These are phyloP conservation scores for Globisporangium rhizosaccharum DNA, from an alignment of 352 stramenopile genomes.

Conservation along the genomic window DNA sequence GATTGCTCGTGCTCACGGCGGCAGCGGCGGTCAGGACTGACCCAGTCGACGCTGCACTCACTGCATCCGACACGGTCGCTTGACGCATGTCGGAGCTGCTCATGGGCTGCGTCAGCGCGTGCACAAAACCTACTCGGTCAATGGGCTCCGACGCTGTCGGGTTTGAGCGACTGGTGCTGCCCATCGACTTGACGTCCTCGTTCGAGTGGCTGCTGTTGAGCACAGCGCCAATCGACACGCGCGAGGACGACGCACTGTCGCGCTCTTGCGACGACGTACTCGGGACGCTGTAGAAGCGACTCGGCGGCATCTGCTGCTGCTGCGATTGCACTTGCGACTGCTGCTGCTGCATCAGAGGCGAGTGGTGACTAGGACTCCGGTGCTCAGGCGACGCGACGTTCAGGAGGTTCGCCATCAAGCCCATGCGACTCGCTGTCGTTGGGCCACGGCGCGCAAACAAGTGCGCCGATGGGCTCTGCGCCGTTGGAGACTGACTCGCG, in stretches of 20 bases:
- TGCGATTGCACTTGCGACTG: slow-evolving; percentile 9
- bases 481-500: slow-evolving; percentile 18
- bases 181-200: slow-evolving; percentile 2
- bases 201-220: slow-evolving; percentile 11
- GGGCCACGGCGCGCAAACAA: slow-evolving; percentile 39
- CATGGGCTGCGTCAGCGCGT: slow-evolving; percentile 5
- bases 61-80: background rate
- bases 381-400: slow-evolving; percentile 66
- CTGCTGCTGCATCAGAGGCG: slow-evolving; percentile 38
- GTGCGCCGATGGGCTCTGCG: slow-evolving; percentile 52
- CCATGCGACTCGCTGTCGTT: slow-evolving; percentile 46
- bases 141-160: background rate
- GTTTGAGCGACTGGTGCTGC: background rate
- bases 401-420: slow-evolving; percentile 73
- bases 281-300: slow-evolving; percentile 28
- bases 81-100: slow-evolving; percentile 1
- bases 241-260: slow-evolving; percentile 9
- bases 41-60: slow-evolving; percentile 1
- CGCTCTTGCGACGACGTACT: slow-evolving; percentile 5
- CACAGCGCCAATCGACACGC: slow-evolving; percentile 17
- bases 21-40: slow-evolving; percentile 3
- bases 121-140: slow-evolving; percentile 3
- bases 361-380: slow-evolving; percentile 28
- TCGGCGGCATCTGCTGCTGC: slow-evolving; percentile 19
- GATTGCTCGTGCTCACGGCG: slow-evolving; percentile 5